These are phyloP conservation scores for Alternaria novae-zelandiae DNA, from an alignment of 2,329 filamentous ascomycete species.

Conservation along the genomic window DNA sequence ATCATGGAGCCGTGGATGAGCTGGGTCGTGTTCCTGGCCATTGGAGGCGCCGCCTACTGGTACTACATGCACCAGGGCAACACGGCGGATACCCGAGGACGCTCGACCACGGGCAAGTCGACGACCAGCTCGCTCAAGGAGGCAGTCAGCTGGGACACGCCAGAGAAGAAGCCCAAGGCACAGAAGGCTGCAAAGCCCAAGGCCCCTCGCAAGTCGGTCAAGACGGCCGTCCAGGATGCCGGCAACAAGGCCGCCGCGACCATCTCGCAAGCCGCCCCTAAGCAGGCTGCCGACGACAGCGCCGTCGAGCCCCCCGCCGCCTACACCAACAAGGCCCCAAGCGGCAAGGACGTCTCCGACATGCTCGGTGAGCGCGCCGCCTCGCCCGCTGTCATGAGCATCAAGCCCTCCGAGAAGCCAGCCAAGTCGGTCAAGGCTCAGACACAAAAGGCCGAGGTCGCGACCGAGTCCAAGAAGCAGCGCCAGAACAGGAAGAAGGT, in stretches of 20 bases:
- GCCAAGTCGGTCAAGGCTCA: constrained; percentile 67
- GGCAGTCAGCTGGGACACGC: constrained; percentile 33
- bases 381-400: constrained; percentile 76
- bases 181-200: constrained; percentile 39
- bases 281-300: constrained; percentile 74
- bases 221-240: constrained; percentile 43
- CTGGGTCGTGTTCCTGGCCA: constrained; percentile 42
- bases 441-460: constrained; percentile 59
- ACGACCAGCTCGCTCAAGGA: constrained; percentile 29
- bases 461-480: constrained; percentile 89
- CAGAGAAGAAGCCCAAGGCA: constrained; percentile 36
- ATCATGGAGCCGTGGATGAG: constrained; percentile 44
- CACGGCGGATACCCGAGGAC: constrained; percentile 32
- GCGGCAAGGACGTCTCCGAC: constrained; percentile 77
- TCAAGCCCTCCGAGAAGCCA: constrained; percentile 71
- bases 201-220: constrained; percentile 43
- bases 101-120: constrained; percentile 33
- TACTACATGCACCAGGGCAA: constrained; percentile 39
- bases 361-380: constrained; percentile 81
- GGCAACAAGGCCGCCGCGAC: constrained; percentile 41
- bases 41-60: constrained; percentile 34
- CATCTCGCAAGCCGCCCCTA: constrained; percentile 62
- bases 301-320: constrained; percentile 70
- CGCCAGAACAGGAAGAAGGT: constrained; percentile 90
- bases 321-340: constrained; percentile 52